Evolutionary conservation across 371 early-diverging fungal species (phyloP).

Genomic region (Lichtheimia ramosa): DNA sequence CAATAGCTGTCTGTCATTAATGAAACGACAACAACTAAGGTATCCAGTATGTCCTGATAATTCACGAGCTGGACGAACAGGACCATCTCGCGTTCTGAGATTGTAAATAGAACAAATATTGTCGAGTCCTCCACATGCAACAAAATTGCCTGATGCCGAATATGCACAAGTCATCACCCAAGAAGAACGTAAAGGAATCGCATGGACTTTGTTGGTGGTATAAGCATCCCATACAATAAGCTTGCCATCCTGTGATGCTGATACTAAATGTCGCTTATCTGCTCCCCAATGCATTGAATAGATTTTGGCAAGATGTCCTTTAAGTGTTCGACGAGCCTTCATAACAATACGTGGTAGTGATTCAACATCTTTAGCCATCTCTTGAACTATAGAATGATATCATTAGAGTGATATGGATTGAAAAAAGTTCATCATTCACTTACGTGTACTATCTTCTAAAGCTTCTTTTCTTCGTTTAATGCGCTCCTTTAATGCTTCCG

Average conservation of each 20-base stretch:
- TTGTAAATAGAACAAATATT: conserved; percentile 97
- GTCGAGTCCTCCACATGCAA: conserved; percentile 97
- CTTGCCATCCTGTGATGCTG: conserved; percentile 97
- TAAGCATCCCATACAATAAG: conserved; percentile 97
- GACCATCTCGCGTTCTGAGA: conserved; percentile 88
- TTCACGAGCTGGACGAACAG: conserved; percentile 91
- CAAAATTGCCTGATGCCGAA: conserved; percentile 93
- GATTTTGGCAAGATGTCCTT: conserved; percentile 96
- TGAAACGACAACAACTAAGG: conserved; percentile 93
- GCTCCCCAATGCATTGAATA: conserved; percentile 99
- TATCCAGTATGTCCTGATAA: conserved; percentile 94
- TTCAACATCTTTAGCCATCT: conserved; percentile 66
- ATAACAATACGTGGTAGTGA: conserved; percentile 89
- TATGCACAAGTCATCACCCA: conserved; percentile 99
- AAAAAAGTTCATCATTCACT: conserved; percentile 20
- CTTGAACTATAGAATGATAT: conserved; percentile 21
- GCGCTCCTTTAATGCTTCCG: conserved; percentile 92
- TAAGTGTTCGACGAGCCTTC: conserved; percentile 92
- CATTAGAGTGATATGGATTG: neutral
- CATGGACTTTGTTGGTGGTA: conserved; percentile 95
- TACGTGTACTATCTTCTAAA: conserved; percentile 90
- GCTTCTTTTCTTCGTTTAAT: conserved; percentile 91
- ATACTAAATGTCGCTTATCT: conserved; percentile 92
- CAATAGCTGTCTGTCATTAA: conserved; percentile 91
- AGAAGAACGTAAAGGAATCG: conserved; percentile 93